These are phyloP conservation scores for Fusarium metavorans DNA, from an alignment of 2,329 filamentous ascomycete genomes.

Conservation along the genomic window DNA sequence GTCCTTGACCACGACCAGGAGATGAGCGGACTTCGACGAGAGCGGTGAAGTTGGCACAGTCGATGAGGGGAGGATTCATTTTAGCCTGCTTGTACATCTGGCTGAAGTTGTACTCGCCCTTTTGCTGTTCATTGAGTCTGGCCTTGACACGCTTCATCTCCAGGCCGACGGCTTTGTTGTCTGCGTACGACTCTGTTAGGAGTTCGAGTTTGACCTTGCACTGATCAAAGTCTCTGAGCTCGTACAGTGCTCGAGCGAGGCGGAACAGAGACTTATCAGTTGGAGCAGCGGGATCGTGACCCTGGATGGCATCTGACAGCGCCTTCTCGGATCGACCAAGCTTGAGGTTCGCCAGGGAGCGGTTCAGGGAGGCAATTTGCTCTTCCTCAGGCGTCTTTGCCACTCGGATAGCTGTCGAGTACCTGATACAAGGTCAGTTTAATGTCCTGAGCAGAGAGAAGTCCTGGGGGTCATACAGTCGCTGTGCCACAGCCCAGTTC, in stretches of 20 bases:
- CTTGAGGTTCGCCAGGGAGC: conserved; percentile 50
- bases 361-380: conserved; percentile 51
- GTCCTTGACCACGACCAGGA: conserved; percentile 57
- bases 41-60: conserved; percentile 60
- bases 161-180: conserved; percentile 46
- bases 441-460: fast-evolving
- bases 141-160: conserved; percentile 47
- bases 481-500: conserved; percentile 47
- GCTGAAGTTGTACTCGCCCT: conserved; percentile 54
- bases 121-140: conserved; percentile 54
- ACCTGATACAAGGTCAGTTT: background rate
- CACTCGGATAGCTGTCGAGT: background rate
- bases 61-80: conserved; percentile 55
- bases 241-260: conserved; percentile 58
- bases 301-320: conserved; percentile 45
- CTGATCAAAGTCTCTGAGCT: conserved; percentile 52
- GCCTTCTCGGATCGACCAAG: conserved; percentile 47
- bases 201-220: conserved; percentile 50
- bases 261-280: conserved; percentile 60
- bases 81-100: conserved; percentile 52
- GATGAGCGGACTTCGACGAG: conserved; percentile 57
- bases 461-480: conserved; percentile 45
- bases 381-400: conserved; percentile 45
- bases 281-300: conserved; percentile 12
- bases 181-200: conserved; percentile 50